Evolutionary conservation across 23 red algal species (phyloP).

Genomic region (Agarophyton chilense): DNA sequence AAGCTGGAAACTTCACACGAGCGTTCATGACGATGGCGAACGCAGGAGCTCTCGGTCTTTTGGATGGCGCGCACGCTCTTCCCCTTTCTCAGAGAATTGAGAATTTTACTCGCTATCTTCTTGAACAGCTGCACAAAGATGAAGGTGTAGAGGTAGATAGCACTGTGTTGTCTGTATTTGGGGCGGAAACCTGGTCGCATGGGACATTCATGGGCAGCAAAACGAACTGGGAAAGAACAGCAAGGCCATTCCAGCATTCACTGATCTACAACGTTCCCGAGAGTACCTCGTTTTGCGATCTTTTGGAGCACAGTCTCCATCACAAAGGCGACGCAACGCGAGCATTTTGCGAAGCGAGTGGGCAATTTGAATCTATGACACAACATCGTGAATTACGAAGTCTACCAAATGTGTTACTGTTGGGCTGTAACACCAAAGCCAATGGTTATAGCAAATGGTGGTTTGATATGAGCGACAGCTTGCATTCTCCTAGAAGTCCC

Average conservation of each 20-base stretch:
- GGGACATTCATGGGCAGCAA: slow-evolving; percentile 57
- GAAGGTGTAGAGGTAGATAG: slow-evolving; percentile 25
- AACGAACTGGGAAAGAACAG: slow-evolving; percentile 64
- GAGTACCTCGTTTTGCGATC: slow-evolving; percentile 30
- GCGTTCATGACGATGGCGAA: slow-evolving; percentile 89
- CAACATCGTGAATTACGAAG: slow-evolving; percentile 66
- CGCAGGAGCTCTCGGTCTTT: slow-evolving; percentile 83
- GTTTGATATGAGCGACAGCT: slow-evolving; percentile 3
- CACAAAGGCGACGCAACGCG: slow-evolving; percentile 49
- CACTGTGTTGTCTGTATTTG: slow-evolving; percentile 67
- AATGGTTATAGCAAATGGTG: slow-evolving; percentile 57
- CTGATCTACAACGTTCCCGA: slow-evolving; percentile 33
- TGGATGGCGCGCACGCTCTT: slow-evolving; percentile 71
- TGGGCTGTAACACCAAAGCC: slow-evolving; percentile 58
- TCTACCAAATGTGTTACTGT: slow-evolving; percentile 76
- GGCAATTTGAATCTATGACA: slow-evolving; percentile 73
- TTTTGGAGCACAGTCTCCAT: slow-evolving; percentile 54
- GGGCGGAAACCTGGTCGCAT: slow-evolving; percentile 52
- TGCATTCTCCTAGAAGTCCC: not conserved
- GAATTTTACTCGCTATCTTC: slow-evolving; percentile 83
- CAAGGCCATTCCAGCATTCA: slow-evolving; percentile 67
- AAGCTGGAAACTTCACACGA: slow-evolving; percentile 87
- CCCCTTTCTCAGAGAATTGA: slow-evolving; percentile 79
- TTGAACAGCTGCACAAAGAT: slow-evolving; percentile 90
- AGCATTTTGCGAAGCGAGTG: slow-evolving; percentile 70